Base-by-base conservation (phyloP, 139 green algal species). In the Chlamydomonas asymmetrica region DNA sequence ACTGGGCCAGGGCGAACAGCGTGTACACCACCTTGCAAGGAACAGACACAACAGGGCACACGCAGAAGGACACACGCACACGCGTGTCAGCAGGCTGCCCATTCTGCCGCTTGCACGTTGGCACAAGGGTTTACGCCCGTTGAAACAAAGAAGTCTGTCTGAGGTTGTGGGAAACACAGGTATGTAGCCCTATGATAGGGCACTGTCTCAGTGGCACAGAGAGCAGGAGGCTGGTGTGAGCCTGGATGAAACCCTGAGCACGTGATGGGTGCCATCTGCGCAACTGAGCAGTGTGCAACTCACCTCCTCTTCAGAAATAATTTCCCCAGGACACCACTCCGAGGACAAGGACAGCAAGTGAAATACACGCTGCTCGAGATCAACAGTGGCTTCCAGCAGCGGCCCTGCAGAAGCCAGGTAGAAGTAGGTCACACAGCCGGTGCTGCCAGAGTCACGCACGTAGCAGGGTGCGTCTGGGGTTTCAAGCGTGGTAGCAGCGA, bases 351-450 rank as follows among this genome's bases (percentile, higher is more conserved):
- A 84, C 23, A 82, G 76, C 56, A 92, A 66, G 74, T 92, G 88
- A 74, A 80, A 91, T 31, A 92, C 54, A 4, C 84, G 69, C 18
- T 22, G 40, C 70, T 76, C 88, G n/a, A 92, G 77, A 64, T 92
- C 88, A 4, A 90, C 84, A 20, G 70, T 84, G 10, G 80, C 74
- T 63, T 92, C 88, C 59, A 92, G 77, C 43, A 92, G 80, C 22
- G 88, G 88, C 0, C 88, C 88, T 20, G 4, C 23, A 18, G 29
- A 22, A 13, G 16, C 25, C 32, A 5, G 54, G 50, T 4, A 4
- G 50, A 22, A 27, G 50, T 18, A 59, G 6, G n/a, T n/a, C n/a
- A n/a, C n/a, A n/a, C n/a, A n/a, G n/a, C n/a, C n/a, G n/a, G n/a
- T n/a, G n/a, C n/a, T n/a, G n/a, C n/a, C n/a, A n/a, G n/a, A n/a